These are phyloP conservation scores for Cutaneotrichosporon sp. DNA, from an alignment of 1,284 basidiomycete genomes.

Conservation along the genomic window DNA sequence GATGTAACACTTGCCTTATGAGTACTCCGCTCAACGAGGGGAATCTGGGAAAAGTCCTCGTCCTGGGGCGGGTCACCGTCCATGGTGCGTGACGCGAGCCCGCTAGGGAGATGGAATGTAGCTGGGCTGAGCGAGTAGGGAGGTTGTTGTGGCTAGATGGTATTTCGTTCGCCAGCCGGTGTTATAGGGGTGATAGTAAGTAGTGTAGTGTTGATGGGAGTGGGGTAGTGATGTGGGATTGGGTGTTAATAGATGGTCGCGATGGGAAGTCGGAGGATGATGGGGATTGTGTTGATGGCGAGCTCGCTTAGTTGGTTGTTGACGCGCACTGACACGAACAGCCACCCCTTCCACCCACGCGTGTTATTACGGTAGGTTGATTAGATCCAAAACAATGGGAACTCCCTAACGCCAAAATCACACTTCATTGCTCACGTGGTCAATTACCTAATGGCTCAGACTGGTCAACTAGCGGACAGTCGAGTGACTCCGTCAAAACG, in stretches of 20 bases:
- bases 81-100: conserved; percentile 52
- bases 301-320: too few species aligned
- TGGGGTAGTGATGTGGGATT: not conserved
- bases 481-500: too few species aligned
- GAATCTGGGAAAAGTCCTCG: conserved; percentile 83
- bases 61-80: conserved; percentile 84
- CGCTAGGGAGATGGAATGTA: not conserved
- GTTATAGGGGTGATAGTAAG: not conserved
- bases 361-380: too few species aligned
- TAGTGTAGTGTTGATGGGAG: not conserved
- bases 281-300: too few species aligned
- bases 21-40: conserved; percentile 73
- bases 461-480: too few species aligned
- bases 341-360: too few species aligned
- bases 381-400: not conserved
- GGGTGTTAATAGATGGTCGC: not conserved
- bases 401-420: not conserved
- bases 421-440: not conserved
- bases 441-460: not conserved
- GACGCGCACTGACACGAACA: too few species aligned
- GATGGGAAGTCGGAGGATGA: not conserved
- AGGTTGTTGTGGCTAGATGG: too few species aligned
- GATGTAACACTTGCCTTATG: conserved; percentile 63
- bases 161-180: not conserved
- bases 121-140: too few species aligned